Evolutionary conservation across 1,284 basidiomycete genomes (phyloP).

Genomic region (Ceratobasidium papillatum): DNA sequence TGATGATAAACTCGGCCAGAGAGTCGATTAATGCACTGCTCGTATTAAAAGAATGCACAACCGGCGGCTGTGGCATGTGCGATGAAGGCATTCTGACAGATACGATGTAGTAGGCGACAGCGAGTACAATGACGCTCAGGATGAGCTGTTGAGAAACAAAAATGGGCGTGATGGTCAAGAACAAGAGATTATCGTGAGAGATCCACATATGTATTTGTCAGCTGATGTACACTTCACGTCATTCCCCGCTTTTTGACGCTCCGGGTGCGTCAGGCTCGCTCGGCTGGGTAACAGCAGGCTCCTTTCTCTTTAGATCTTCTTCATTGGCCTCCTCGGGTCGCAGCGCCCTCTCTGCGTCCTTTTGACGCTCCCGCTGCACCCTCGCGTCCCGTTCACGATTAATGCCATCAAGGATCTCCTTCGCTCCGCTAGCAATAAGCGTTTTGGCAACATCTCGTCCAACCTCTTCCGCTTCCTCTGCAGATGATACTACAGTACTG

Average conservation of each 20-base stretch:
- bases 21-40: slow-evolving; percentile 64
- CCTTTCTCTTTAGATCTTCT: slow-evolving; percentile 25
- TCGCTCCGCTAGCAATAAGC: slow-evolving; percentile 75
- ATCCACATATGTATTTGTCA: slow-evolving; percentile 32
- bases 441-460: slow-evolving; percentile 71
- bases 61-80: slow-evolving; percentile 59
- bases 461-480: slow-evolving; percentile 71
- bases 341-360: slow-evolving; percentile 31
- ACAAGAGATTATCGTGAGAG: slow-evolving; percentile 38
- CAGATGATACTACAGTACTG: slow-evolving; percentile 57
- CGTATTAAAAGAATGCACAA: slow-evolving; percentile 78
- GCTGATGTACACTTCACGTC: slow-evolving; percentile 20
- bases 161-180: slow-evolving; percentile 52
- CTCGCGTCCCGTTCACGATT: slow-evolving; percentile 68
- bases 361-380: slow-evolving; percentile 38
- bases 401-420: slow-evolving; percentile 81
- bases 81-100: slow-evolving; percentile 49
- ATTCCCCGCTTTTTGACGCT: background rate
- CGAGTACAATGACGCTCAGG: slow-evolving; percentile 55
- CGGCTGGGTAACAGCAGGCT: background rate
- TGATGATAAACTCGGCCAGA: slow-evolving; percentile 85
- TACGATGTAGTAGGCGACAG: background rate
- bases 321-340: slow-evolving; percentile 4
- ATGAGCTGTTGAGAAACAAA: slow-evolving; percentile 56
- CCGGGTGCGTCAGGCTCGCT: background rate